Evolutionary conservation across 75 land plant genomes (phyloP), one percentile per base, ranked within the genome.

Genomic region (Adiantum capillusveneris): DNA sequence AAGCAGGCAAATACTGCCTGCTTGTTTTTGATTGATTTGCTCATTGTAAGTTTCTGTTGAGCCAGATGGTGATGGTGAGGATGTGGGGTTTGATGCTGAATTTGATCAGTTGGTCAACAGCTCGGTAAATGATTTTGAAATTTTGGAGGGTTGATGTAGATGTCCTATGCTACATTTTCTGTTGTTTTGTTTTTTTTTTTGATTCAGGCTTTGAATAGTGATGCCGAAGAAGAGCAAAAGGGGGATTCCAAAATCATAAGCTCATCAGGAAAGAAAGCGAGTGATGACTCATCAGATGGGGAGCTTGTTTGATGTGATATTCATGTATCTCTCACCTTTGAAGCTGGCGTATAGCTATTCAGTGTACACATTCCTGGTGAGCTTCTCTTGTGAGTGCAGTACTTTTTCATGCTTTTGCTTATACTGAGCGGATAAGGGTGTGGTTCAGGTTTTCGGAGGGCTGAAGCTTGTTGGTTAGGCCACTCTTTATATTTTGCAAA

Each of bases 51-150:
- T n/a, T n/a, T n/a, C n/a, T n/a, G n/a, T n/a, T n/a, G n/a, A n/a
- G n/a, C n/a, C n/a, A n/a, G 55, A 24, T 53, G 72, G 58, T 31
- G 75, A 58, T 25, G 60, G 39, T 24, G 65, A 25, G 26, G 74
- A 64, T 14, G 75, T 54, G 34, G 61, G 28, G 27, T 64, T 58
- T 26, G 67, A 64, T 52, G 53, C 59, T 29, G 75, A 72, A 44
- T 72, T 72, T 41, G 75, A 72, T 53, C 43, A 65, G 24, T 69
- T 72, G 22, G 69, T 72, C 13, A 72, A 72, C 49, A 66, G 69
- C 53, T n/a, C 69, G 43, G 75, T 71, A 51, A 57, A 62, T 65
- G 28, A 25, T 18, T 25, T 9, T 3, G 7, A 34, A 9, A 16
- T 26, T 53, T 28, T 17, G n/a, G 22, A 20, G 2, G n/a, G 25